Base-by-base conservation (phyloP, 2,329 filamentous ascomycete species). In the Immersiporthe knoxdaviesiana region DNA sequence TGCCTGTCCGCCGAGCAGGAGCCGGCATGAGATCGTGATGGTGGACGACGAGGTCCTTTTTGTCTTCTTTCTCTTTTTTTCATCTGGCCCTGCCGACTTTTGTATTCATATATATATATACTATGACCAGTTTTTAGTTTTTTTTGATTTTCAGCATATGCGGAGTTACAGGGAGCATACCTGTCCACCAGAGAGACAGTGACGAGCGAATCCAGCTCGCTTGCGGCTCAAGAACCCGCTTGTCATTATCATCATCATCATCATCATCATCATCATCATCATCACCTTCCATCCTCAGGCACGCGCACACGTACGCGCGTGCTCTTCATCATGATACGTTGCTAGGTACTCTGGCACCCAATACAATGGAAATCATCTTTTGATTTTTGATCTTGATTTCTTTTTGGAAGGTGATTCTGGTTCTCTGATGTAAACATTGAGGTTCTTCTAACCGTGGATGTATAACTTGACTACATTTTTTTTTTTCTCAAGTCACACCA, bases 1-100 rank as follows among this genome's bases (percentile, higher is more conserved):
- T 88, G 8, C 85, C 84, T 0, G 65, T 76, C 73, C 59, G 75
- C 74, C 62, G 72, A 72, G 41, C 68, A 61, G 30, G 67, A 63
- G 56, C 70, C 21, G 63, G 67, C 14, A 52, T 68, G 58, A 61
- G 60, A 47, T 39, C 63, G 8, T 66, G 52, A 65, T 65, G 7
- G n/a, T 14, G 12, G 8, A 6, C n/a, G 30, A 24, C 18, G n/a
- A 24, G 35, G n/a, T 12, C 2, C 1, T 30, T 30, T 39, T 39
- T 39, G 6, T 7, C 37, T 39, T 7, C 6, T 39, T 39, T 39
- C 11, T 39, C 37, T 39, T 39, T 12, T 10, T 39, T 39, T 39
- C 11, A 39, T 63, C 59, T 16, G 32, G 10, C 24, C 21, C 14
- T 37, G 24, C 50, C 30, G 35, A 35, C 18, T 30, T 18, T 54